A percentile compares a stretch with the other conserved stretches of the same genome.
These are phyloP conservation scores for Chrysopogon serrulatus DNA, from an alignment of 176 grass and related monocot genomes.

Conservation along the genomic window DNA sequence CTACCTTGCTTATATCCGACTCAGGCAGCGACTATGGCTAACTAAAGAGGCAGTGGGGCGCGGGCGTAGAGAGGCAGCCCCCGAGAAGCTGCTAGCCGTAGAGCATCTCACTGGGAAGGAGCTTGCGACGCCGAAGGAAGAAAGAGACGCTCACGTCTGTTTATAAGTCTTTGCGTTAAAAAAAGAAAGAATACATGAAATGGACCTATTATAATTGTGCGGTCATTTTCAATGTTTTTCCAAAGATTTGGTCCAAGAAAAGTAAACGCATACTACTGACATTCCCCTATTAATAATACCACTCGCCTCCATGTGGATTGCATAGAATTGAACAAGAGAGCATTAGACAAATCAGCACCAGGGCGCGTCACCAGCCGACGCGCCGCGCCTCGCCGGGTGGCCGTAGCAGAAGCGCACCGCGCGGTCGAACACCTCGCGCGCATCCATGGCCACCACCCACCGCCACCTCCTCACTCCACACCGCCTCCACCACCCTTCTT, in stretches of 20 bases:
- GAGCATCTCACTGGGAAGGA: no score
- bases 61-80: no score
- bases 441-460: constrained; percentile 46
- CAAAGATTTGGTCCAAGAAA: neutral
- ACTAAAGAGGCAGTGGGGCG: no score
- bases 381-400: neutral
- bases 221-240: neutral
- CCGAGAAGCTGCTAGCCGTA: no score
- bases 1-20: no score
- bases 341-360: neutral
- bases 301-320: neutral
- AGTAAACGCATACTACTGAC: neutral
- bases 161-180: no score
- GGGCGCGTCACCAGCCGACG: neutral
- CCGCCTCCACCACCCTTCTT: neutral
- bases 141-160: no score
- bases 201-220: neutral
- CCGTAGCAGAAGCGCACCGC: neutral
- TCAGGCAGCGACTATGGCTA: no score
- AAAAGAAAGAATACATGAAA: no score
- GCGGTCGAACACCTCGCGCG: neutral
- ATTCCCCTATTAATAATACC: neutral
- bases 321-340: no score
- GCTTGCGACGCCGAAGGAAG: no score
- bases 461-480: constrained; percentile 34